Base-by-base conservation (phyloP, 1,284 basidiomycete genomes). In the Sphagnurus paluster region DNA sequence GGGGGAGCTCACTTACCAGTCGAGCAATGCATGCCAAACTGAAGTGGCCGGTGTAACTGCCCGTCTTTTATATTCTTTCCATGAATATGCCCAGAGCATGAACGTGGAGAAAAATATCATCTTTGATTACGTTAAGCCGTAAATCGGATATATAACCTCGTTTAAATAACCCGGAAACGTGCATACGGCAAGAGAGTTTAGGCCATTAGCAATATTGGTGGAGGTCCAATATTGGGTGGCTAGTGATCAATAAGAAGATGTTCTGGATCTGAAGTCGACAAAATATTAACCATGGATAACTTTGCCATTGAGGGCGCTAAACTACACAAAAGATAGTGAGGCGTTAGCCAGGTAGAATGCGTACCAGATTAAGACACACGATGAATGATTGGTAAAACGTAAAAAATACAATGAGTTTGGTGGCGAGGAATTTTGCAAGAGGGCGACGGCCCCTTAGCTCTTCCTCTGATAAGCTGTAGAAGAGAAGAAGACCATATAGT, bases 371-470 rank as follows among this genome's bases (percentile, higher is more conserved):
- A 32, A 10, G 9, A 69, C 83, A 42, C 57, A 87, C 85, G 28
- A 88, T 64, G 53, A 88, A 84, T 0, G 73, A 67, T 51, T 90
- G 86, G 61, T 89, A 90, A 61, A 87, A 89, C 1, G 87, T 89
- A 59, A 87, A 83, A 77, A 92, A 84, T 42, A 92, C 85, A 48
- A 90, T 88, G 20, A 90, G 65, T 66, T 93, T 93, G 71, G 90
- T 92, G 7, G 77, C 67, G 48, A 90, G 57, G 64, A 93, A 93
- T 67, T 93, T 93, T 7, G 86, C 79, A 23, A 93, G 69, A 13
- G 91, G 92, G 20, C 82, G 74, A 11, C 79, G 73, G 11, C 84
- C 88, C 43, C 64, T 68, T 4, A 94, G 75, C 55, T 93, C 90
- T 7, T 87, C 81, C 52, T 84, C 80, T 28, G 82, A 87, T 25